Evolutionary conservation across 225 moss, liverwort and hornwort species (phyloP), one percentile per base, ranked within the genome.

Genomic region (Marchantia paleacea): DNA sequence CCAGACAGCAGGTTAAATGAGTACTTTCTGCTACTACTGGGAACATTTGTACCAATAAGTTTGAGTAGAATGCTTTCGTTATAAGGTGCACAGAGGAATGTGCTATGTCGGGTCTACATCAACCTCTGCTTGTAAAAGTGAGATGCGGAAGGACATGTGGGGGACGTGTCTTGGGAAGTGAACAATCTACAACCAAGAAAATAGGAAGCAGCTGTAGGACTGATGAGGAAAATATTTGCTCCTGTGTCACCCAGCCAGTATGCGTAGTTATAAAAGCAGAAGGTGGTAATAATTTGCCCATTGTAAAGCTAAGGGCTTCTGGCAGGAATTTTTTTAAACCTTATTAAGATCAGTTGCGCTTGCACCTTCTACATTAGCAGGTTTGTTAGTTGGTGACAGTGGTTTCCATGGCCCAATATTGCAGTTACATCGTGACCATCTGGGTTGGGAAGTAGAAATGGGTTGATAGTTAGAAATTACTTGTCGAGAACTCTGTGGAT

Each of bases 251-350:
- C 62, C 84, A 80, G 71, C 79, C 80, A 72, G 78, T 78, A 78
- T 72, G 75, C 63, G 69, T 79, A 68, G 70, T 8, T 81, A 68
- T 79, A 83, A 65, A 78, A 73, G 79, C 79, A 84, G 82, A 78
- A 82, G 64, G 64, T 81, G 81, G 79, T 75, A 87, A 84, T 87
- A 87, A 80, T 78, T 64, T 73, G 84, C 79, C 87, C 86, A 80
- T 81, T 87, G 87, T 87, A 87, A 79, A 87, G 81, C 29, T 55
- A 64, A 73, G 80, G 87, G 84, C 87, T 48, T 52, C 55, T 68
- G 79, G 78, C 78, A 83, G 81, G 81, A 81, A 77, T 31, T 48
- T 75, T 39, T 81, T 75, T 75, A 25, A 72, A 26, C 55, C 78
- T 81, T 83, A 60, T 48, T 30, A 77, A 75, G 81, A 57, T 58